Percentiles rank a stretch among this genome's conserved stretches.
Evolutionary conservation across 2,329 filamentous ascomycete species (phyloP).

Genomic region (Zasmidium angulare): DNA sequence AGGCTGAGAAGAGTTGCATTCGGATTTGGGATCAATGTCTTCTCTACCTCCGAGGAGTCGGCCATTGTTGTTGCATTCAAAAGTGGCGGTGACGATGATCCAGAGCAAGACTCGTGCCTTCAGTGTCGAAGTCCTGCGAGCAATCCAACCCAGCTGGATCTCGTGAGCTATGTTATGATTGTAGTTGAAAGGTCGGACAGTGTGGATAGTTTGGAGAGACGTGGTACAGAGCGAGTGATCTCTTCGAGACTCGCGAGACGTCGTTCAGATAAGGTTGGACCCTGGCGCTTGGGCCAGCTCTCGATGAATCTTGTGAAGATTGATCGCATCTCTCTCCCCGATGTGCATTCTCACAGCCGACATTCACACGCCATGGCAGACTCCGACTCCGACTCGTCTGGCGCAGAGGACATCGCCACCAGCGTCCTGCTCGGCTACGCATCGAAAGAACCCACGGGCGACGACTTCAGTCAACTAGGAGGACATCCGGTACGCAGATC

Average conservation of each 20-base stretch:
- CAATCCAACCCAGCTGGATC: neutral
- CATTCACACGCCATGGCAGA: slow-evolving; percentile 43
- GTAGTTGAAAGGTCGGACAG: too few relatives aligned
- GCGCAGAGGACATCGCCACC: slow-evolving; percentile 70
- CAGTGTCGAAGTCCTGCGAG: neutral
- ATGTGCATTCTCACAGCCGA: neutral
- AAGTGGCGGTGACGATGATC: neutral
- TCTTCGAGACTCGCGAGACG: neutral
- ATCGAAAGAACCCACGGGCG: slow-evolving; percentile 73
- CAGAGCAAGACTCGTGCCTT: neutral
- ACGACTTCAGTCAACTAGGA: slow-evolving; percentile 84
- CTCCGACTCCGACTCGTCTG: slow-evolving; percentile 86
- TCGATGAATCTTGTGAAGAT: neutral
- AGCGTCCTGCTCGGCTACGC: slow-evolving; percentile 89
- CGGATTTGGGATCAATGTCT: neutral
- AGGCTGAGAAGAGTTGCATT: slow-evolving; percentile 20
- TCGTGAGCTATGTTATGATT: neutral
- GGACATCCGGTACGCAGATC: slow-evolving; percentile 71
- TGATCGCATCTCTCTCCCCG: neutral
- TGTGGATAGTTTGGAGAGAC: too few relatives aligned
- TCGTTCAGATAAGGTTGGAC: neutral
- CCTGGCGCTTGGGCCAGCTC: neutral
- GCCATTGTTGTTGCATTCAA: neutral
- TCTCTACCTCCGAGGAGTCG: neutral
- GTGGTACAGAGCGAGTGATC: neutral